A percentile compares a stretch with the other conserved stretches of the same genome.
phyloP scores from a whole-genome alignment of 73 alveolate genomes.

The Tetrahymena malaccensis region DNA sequence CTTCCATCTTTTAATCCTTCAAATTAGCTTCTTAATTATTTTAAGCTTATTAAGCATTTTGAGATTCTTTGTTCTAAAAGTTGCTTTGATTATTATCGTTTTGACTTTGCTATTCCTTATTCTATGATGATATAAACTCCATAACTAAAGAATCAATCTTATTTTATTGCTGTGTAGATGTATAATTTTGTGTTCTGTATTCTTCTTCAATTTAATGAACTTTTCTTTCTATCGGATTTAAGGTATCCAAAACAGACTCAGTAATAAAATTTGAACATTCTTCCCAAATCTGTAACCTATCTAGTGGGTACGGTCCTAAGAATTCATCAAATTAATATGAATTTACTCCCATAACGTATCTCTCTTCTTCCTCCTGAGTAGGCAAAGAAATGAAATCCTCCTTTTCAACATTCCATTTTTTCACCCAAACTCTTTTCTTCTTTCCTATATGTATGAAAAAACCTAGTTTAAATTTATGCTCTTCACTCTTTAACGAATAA shows the following conservation, averaged over 20 bases:
- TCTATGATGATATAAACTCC: neutral
- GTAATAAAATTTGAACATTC: constrained; percentile 43
- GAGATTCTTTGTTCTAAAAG: neutral
- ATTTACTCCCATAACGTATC: constrained; percentile 46
- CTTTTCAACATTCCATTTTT: constrained; percentile 47
- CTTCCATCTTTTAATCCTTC: neutral
- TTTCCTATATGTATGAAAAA: constrained; percentile 49
- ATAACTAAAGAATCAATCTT: neutral
- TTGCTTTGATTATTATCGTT: neutral
- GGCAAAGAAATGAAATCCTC: constrained; percentile 40
- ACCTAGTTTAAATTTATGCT: constrained; percentile 56
- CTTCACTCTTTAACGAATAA: constrained; percentile 53
- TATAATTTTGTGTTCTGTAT: neutral
- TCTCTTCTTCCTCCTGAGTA: constrained; percentile 42
- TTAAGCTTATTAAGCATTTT: too few species aligned
- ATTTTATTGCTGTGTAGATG: neutral
- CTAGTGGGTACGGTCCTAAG: constrained; percentile 56
- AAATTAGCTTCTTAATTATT: neutral
- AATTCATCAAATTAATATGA: constrained; percentile 56
- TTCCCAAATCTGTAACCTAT: constrained; percentile 51
- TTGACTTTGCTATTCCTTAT: neutral
- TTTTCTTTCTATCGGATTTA: constrained; percentile 34
- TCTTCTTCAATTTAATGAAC: neutral
- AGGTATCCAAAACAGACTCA: constrained; percentile 27
- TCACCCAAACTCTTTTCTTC: constrained; percentile 44